Evolutionary conservation across 2,329 filamentous ascomycete species (phyloP).

Genomic region (Cordyceps pruinosa): DNA sequence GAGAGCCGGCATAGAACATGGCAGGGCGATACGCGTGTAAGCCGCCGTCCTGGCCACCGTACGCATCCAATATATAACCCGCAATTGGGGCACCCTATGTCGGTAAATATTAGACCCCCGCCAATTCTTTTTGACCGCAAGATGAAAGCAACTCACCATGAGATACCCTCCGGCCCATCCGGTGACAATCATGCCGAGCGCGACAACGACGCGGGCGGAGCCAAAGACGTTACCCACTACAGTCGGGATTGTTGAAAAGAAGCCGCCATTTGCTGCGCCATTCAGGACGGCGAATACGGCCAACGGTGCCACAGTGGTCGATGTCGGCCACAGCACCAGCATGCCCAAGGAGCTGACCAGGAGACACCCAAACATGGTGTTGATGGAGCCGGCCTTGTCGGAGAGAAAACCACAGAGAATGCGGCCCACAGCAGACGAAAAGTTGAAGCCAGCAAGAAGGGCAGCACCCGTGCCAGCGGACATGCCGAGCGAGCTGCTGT

Average conservation of each 20-base stretch:
- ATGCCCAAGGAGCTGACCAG: conserved; percentile 47
- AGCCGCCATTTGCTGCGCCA: conserved; percentile 51
- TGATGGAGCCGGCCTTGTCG: conserved; percentile 46
- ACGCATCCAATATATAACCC: conserved; percentile 50
- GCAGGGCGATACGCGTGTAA: conserved; percentile 51
- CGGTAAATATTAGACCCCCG: conserved; percentile 7
- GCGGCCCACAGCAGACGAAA: conserved; percentile 48
- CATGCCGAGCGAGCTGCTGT: conserved; percentile 43
- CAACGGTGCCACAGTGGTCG: conserved; percentile 43
- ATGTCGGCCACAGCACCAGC: conserved; percentile 52
- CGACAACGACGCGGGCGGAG: conserved; percentile 44
- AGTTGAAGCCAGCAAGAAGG: conserved; percentile 52
- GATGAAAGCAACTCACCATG: conserved; percentile 35
- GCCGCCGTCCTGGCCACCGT: conserved; percentile 42
- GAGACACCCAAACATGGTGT: conserved; percentile 43
- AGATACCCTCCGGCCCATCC: conserved; percentile 57
- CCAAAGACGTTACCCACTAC: conserved; percentile 54
- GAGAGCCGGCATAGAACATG: conserved; percentile 54
- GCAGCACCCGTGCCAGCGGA: conserved; percentile 43
- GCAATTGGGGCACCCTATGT: conserved; percentile 49
- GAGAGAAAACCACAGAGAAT: conserved; percentile 44
- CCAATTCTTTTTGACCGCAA: background rate
- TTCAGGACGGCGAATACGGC: conserved; percentile 50
- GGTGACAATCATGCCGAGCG: conserved; percentile 56
- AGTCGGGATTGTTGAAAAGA: conserved; percentile 55